phyloP scores from a whole-genome alignment of 1,139 yeast genomes.

The Petasospora fabianii region DNA sequence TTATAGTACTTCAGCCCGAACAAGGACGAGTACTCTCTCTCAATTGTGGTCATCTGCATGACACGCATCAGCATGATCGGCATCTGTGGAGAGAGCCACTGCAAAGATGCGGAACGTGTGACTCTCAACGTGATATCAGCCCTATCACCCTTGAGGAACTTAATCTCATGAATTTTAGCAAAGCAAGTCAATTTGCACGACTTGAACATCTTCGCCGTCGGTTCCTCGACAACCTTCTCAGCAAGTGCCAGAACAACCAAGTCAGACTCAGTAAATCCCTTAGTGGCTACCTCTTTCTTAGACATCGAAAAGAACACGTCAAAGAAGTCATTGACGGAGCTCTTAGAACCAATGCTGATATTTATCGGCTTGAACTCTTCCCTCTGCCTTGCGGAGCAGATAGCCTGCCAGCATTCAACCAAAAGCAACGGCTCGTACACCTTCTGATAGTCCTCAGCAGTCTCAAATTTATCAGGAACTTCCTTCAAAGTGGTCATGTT shows the following conservation, averaged over 20 bases:
- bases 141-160: constrained; percentile 57
- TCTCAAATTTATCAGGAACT: constrained; percentile 46
- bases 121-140: constrained; percentile 77
- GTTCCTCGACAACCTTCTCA: constrained; percentile 20
- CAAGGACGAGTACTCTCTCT: constrained; percentile 86
- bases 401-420: constrained; percentile 92
- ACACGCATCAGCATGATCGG: constrained; percentile 66
- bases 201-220: constrained; percentile 29
- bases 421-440: constrained; percentile 76
- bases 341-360: constrained; percentile 70
- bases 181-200: constrained; percentile 45
- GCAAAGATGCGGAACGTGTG: constrained; percentile 36
- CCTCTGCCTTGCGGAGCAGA: constrained; percentile 68
- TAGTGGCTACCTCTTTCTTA: constrained; percentile 46
- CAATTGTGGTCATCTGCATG: constrained; percentile 86
- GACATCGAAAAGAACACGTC: constrained; percentile 82
- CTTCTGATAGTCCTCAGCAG: constrained; percentile 60
- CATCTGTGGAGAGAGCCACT: constrained; percentile 58
- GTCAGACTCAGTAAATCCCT: constrained; percentile 70
- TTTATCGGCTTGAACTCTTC: constrained; percentile 63
- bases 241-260: constrained; percentile 62
- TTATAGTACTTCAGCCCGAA: constrained; percentile 81
- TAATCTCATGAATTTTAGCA: constrained; percentile 75
- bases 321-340: constrained; percentile 80
- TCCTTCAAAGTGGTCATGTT: constrained; percentile 31